Evolutionary conservation across 2,329 filamentous ascomycete species (phyloP).

Genomic region (Penicillium vulpinum): DNA sequence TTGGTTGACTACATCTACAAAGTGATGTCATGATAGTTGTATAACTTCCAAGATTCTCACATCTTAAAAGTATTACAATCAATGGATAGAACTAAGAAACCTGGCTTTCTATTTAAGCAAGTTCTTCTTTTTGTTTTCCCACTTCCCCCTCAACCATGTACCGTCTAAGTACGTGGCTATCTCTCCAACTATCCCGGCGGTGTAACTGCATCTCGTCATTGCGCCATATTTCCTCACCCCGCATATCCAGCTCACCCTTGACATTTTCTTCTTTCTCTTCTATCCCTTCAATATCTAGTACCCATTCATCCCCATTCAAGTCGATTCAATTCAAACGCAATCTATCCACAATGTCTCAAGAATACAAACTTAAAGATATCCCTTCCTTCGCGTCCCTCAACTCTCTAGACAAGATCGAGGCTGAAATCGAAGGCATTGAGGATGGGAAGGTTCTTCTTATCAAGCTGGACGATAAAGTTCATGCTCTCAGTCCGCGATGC

Average conservation of each 20-base stretch:
- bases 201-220: conserved; percentile 12
- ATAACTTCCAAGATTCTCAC: not conserved
- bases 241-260: not conserved
- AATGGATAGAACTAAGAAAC: not conserved
- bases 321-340: not conserved
- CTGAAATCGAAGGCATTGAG: conserved; percentile 85
- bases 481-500: conserved; percentile 81
- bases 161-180: not conserved
- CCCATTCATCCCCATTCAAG: not conserved
- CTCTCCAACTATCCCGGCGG: not conserved
- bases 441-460: conserved; percentile 82
- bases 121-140: not conserved
- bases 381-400: conserved; percentile 68
- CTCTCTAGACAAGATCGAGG: conserved; percentile 81
- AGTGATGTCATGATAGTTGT: conserved; percentile 18
- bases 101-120: no score
- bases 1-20: conserved; percentile 11
- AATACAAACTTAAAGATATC: conserved; percentile 68
- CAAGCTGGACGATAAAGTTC: conserved; percentile 72
- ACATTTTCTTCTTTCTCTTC: conserved; percentile 2
- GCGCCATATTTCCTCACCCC: conserved; percentile 4
- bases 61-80: not conserved
- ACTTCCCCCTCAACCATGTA: not conserved
- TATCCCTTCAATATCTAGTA: not conserved
- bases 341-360: conserved; percentile 36